These are phyloP conservation scores for Podospora conica DNA, from an alignment of 495 filamentous ascomycete species.

Conservation along the genomic window DNA sequence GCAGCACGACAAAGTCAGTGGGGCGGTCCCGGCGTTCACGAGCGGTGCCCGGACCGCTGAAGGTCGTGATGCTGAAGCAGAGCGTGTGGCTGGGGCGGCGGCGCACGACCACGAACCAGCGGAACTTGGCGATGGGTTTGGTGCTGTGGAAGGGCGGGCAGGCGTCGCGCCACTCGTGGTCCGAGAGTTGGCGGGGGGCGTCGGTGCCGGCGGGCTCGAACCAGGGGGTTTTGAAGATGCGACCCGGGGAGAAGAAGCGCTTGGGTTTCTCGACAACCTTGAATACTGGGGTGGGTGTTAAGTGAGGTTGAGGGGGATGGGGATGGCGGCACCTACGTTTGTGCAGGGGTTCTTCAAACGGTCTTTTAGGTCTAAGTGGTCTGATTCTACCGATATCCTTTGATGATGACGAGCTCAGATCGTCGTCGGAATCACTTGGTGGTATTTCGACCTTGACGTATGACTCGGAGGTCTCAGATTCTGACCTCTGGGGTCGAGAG, in stretches of 20 bases:
- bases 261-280: constrained; percentile 27
- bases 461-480: too few relatives aligned
- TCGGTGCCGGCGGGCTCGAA: constrained; percentile 22
- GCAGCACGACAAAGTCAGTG: constrained; percentile 26
- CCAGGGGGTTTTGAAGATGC: constrained; percentile 32
- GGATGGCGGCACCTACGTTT: constrained; percentile 6
- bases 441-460: too few relatives aligned
- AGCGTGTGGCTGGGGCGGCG: constrained; percentile 25
- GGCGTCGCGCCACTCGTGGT: constrained; percentile 14
- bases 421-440: too few relatives aligned
- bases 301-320: neutral
- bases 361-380: neutral
- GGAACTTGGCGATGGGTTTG: constrained; percentile 21
- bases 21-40: constrained; percentile 9
- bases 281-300: constrained; percentile 13
- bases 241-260: constrained; percentile 37
- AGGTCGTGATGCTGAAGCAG: constrained; percentile 31
- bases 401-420: neutral
- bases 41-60: neutral
- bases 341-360: constrained; percentile 8
- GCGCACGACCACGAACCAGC: constrained; percentile 32
- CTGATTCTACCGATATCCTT: neutral
- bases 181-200: constrained; percentile 1
- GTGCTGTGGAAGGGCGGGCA: constrained; percentile 17
- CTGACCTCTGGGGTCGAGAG: neutral